Conservation (phyloP, 2,329 filamentous ascomycete species). For the Calonectria fujianensis region DNA sequence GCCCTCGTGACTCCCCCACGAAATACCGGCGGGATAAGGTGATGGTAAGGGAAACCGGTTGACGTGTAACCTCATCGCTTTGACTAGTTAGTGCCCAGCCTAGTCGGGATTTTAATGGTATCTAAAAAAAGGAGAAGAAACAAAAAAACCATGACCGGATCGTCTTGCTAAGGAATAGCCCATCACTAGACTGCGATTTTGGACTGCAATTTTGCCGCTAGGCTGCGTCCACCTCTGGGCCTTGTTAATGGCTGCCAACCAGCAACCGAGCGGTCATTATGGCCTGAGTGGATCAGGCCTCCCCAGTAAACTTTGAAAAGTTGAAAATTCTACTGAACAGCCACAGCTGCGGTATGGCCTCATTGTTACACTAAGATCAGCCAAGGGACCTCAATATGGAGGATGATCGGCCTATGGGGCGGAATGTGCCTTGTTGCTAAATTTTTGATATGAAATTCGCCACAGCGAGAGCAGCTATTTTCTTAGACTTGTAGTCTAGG, state of each 20-base stretch:
- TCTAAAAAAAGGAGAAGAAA: conserved; percentile 12
- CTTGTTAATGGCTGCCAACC: neutral
- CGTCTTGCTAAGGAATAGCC: neutral
- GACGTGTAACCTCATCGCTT: neutral
- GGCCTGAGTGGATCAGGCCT: neutral
- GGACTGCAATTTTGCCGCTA: neutral
- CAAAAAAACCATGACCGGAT: conserved; percentile 1
- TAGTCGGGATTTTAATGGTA: neutral
- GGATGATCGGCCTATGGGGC: neutral
- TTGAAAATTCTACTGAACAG: conserved; percentile 39
- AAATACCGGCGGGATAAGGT: neutral
- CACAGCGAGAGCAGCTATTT: conserved; percentile 16
- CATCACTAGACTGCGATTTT: neutral
- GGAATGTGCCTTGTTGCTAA: conserved; percentile 9
- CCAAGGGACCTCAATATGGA: conserved; percentile 1
- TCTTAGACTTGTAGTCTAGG: neutral
- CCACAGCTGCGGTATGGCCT: conserved; percentile 34
- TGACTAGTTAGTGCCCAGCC: neutral
- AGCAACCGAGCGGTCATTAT: conserved; percentile 5
- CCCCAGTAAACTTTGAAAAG: conserved; percentile 13
- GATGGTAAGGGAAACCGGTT: neutral
- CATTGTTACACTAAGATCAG: conserved; percentile 2
- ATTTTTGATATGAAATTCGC: conserved; percentile 34
- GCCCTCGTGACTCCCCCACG: neutral
- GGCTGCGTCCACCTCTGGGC: neutral